Percentiles rank a stretch among this genome's conserved stretches.
These are phyloP conservation scores for Aleurites moluccanus DNA, from an alignment of 441 rosid genomes.

Conservation along the genomic window DNA sequence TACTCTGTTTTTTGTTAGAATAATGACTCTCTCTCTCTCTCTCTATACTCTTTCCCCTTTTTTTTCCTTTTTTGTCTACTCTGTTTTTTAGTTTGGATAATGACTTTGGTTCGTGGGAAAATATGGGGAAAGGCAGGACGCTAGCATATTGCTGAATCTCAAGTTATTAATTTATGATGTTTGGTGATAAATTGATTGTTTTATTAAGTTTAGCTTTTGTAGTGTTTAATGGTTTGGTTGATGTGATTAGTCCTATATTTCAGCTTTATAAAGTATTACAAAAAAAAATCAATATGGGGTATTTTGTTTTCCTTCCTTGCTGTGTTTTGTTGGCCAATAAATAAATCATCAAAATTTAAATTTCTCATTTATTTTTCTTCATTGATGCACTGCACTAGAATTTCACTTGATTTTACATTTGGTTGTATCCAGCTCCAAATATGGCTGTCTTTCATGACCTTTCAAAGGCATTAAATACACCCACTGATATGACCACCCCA, in stretches of 20 bases:
- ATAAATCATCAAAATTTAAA: background rate
- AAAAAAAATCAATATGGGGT: background rate
- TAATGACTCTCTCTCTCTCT: no score
- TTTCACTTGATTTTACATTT: background rate
- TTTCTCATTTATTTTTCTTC: background rate
- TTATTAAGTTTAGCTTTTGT: constrained; percentile 6
- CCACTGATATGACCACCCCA: background rate
- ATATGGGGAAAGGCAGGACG: constrained; percentile 7
- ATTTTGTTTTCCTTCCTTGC: background rate
- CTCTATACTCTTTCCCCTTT: background rate
- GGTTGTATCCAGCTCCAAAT: background rate
- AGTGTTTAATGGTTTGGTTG: background rate
- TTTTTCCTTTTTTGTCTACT: background rate
- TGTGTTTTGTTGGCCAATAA: background rate
- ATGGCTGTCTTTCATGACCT: background rate
- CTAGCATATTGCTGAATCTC: constrained; percentile 8
- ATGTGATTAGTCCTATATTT: background rate
- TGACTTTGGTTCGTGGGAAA: constrained; percentile 23
- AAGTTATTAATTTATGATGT: constrained; percentile 1
- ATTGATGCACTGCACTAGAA: background rate
- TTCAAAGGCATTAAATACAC: background rate
- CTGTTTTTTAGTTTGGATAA: background rate
- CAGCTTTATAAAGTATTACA: background rate
- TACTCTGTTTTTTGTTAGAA: no score
- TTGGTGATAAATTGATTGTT: constrained; percentile 25